Percentiles rank a stretch among this genome's conserved stretches.
These are phyloP conservation scores for Zelonia costaricensis DNA, from an alignment of 208 protist genomes.

Conservation along the genomic window DNA sequence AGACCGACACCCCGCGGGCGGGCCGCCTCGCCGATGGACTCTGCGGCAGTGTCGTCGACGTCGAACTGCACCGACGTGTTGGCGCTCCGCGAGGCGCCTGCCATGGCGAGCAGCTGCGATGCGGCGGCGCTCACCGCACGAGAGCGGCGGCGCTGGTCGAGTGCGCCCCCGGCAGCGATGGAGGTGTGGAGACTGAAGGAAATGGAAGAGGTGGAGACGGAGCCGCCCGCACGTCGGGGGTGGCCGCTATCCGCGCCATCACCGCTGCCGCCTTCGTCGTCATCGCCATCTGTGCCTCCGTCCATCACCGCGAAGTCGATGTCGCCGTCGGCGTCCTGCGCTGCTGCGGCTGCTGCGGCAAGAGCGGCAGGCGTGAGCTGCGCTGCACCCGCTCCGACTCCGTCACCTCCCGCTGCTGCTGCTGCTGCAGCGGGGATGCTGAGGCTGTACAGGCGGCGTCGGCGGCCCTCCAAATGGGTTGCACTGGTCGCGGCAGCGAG, in stretches of 20 bases:
- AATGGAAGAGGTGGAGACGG: constrained; percentile 4
- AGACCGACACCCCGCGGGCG: not conserved
- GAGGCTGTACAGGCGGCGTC: not conserved
- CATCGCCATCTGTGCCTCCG: too few species aligned
- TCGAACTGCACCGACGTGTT: constrained; percentile 5
- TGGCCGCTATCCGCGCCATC: not conserved
- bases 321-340: too few species aligned
- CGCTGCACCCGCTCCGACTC: too few species aligned
- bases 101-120: not conserved
- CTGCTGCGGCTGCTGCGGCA: too few species aligned
- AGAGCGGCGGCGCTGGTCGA: too few species aligned
- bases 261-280: not conserved
- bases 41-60: constrained; percentile 13
- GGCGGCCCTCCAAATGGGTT: not conserved
- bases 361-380: too few species aligned
- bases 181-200: not conserved
- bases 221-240: not conserved
- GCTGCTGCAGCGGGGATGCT: too few species aligned
- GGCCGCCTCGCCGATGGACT: too few species aligned
- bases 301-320: too few species aligned
- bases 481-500: not conserved
- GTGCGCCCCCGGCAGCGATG: not conserved
- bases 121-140: too few species aligned
- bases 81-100: not conserved
- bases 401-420: too few species aligned